Conservation (phyloP, 164 flowering plant genomes). For the Vitis rotundifolia region DNA sequence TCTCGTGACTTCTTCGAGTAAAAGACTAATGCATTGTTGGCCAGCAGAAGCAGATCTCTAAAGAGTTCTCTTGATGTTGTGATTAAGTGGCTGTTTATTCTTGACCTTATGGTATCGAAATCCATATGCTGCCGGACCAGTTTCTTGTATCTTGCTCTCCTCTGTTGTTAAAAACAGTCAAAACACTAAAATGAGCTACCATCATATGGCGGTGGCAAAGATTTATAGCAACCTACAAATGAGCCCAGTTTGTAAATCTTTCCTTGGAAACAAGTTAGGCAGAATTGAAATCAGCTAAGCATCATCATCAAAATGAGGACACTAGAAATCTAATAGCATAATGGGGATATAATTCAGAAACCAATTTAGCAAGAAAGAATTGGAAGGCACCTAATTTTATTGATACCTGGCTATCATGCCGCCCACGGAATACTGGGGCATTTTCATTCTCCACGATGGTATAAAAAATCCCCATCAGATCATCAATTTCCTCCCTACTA, state of each 20-base stretch:
- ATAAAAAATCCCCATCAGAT: constrained; percentile 43
- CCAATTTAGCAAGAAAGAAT: background rate
- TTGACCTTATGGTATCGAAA: constrained; percentile 57
- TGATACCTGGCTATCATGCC: constrained; percentile 77
- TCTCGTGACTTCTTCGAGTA: constrained; percentile 69
- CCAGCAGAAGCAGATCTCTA: constrained; percentile 71
- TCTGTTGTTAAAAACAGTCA: constrained; percentile 40
- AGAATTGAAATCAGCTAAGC: background rate
- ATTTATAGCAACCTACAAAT: background rate
- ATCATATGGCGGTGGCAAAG: background rate
- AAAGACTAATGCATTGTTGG: constrained; percentile 72
- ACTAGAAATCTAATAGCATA: background rate
- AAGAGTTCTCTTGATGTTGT: constrained; percentile 51
- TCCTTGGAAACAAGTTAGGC: too few species aligned
- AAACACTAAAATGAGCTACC: background rate
- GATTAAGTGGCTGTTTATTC: constrained; percentile 37
- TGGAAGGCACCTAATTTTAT: background rate
- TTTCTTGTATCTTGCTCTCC: constrained; percentile 71
- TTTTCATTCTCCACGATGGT: constrained; percentile 43
- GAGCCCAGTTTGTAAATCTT: background rate
- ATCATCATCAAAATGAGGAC: background rate
- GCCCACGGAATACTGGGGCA: constrained; percentile 50
- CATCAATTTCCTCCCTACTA: constrained; percentile 20
- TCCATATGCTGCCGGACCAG: constrained; percentile 69
- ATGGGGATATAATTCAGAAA: background rate